Base-by-base conservation (phyloP, 2,329 filamentous ascomycete species). In the Aureobasidium musti region DNA sequence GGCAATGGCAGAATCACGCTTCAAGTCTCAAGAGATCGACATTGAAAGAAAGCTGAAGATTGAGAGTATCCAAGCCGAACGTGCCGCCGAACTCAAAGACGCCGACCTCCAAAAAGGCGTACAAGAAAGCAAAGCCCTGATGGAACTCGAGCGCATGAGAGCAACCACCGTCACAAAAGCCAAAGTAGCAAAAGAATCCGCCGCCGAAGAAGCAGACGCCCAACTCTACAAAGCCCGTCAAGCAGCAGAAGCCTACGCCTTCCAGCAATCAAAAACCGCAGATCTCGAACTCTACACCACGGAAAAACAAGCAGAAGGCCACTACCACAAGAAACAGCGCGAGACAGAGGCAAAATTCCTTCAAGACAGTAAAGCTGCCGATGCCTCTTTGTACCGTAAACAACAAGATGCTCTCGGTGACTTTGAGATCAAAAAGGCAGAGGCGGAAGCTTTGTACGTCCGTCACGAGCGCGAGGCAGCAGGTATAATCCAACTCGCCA, bases 21-120 rank as follows among this genome's bases (percentile, higher is more conserved):
- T 96, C 63, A 85, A 87, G 43, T 91, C 89, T 21, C 84, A 87
- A 71, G 87, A 92, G 77, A 89, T 91, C 1, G 84, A 85, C 61
- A 88, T 95, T 67, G 84, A 87, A 70, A 86, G 89, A 41, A 89
- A 91, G 69, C 87, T 95, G 59, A 87, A 91, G 57, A 86, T 96
- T 65, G 87, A 89, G 33, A 86, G 89, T 59, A 91, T 96, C 74
- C 82, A 88, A 67, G 91, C 92, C 0, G 82, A 85, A 70, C 89
- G 91, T 64, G 83, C 87, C 11, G 89, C 91, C 1, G 90, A 96
- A 79, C 84, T 85, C 69, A 86, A 84, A 71, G 91, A 96, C 78
- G 90, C 92, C 60, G 91, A 95, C 71, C 82, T 96, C 63, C 91
- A 92, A 81, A 88, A 85, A 70, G 83, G 89, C 17, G 91, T 96